A percentile compares a stretch with the other conserved stretches of the same genome.
phyloP scores from a whole-genome alignment of 495 filamentous ascomycete genomes.

The Beverwykella pulmonaria region DNA sequence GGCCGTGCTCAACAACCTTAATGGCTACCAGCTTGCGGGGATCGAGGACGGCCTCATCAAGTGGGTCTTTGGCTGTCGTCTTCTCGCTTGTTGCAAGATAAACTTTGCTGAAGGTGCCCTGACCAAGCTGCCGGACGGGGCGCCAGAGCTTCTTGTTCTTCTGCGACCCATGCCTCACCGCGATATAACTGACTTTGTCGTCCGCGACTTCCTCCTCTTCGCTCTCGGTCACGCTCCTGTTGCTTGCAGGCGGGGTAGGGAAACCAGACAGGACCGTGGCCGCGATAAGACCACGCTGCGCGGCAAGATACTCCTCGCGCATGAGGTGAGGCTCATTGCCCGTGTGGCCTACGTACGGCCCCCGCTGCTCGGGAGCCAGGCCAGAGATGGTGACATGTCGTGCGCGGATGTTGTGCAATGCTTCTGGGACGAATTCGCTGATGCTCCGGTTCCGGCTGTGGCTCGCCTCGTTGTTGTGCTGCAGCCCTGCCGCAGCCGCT shows the following conservation, averaged over 20 bases:
- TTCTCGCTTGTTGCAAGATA: slow-evolving; percentile 74
- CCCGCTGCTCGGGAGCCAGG: slow-evolving; percentile 34
- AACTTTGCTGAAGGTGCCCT: slow-evolving; percentile 94
- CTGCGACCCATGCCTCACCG: slow-evolving; percentile 61
- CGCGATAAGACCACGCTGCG: slow-evolving; percentile 67
- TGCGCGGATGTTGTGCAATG: slow-evolving; percentile 62
- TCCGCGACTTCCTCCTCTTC: slow-evolving; percentile 52
- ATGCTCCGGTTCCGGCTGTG: slow-evolving; percentile 74
- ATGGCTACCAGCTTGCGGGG: slow-evolving; percentile 81
- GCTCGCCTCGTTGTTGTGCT: slow-evolving; percentile 44
- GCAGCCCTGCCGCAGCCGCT: slow-evolving; percentile 41
- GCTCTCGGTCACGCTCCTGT: slow-evolving; percentile 53
- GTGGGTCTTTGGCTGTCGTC: slow-evolving; percentile 44
- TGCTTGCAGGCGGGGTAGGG: slow-evolving; percentile 74
- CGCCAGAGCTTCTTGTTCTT: slow-evolving; percentile 67
- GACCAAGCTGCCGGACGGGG: slow-evolving; percentile 77
- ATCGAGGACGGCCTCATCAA: slow-evolving; percentile 49
- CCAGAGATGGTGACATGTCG: slow-evolving; percentile 71
- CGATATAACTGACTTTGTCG: slow-evolving; percentile 62
- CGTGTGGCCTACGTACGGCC: slow-evolving; percentile 43
- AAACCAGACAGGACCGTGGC: slow-evolving; percentile 42
- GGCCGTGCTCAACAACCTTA: slow-evolving; percentile 93
- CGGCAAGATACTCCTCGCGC: slow-evolving; percentile 78
- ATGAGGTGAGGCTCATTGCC: slow-evolving; percentile 57
- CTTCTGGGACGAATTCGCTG: slow-evolving; percentile 82